Evolutionary conservation across 2,329 filamentous ascomycete species (phyloP), one percentile per base, ranked within the genome.

Genomic region (Colletotrichum destructivum): DNA sequence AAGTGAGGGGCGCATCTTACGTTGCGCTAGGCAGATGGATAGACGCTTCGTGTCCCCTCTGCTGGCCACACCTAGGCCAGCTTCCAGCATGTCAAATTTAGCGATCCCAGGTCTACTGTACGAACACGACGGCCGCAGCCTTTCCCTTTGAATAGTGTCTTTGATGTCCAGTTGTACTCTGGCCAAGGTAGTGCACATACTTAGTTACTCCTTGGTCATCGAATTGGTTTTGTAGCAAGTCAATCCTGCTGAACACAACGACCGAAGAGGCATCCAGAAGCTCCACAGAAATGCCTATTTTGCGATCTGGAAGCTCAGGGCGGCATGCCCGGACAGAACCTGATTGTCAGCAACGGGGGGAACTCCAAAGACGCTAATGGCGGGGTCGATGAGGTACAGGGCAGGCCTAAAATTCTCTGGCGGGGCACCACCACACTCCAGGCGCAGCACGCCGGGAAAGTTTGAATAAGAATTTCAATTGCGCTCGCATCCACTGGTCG

Each of bases 321-420:
- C 12, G 11, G 12, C 35, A 38, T 38, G 35, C 9, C 8, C 35
- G 35, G 2, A 38, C 35, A 38, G 35, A 38, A 38, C 35, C 8
- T 16, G 12, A 54, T 54, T 21, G 49, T 54, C 60, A 62, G 47
- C 60, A 62, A 42, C 46, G 26, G 46, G 21, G 54, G n/a, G 12
- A 11, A 18, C 52, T 15, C 35, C 35, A n/a, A 59, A 69, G 66
- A 62, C 65, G 66, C 66, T 72, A 72, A 69, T 72, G 66, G 69
- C 69, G 69, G 66, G 69, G 69, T 72, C 40, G 46, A 60, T 44
- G 59, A 71, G 66, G 59, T 71, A 66, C 65, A 69, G 65, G 63
- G 40, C 51, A 61, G 57, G 35, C 69, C 60, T 60, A 64, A 60
- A 72, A 61, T 60, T 72, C 54, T 69, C 40, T 69, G 60, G 69